Conservation (phyloP, 257 asterid species). For the Cordia subcordata region DNA sequence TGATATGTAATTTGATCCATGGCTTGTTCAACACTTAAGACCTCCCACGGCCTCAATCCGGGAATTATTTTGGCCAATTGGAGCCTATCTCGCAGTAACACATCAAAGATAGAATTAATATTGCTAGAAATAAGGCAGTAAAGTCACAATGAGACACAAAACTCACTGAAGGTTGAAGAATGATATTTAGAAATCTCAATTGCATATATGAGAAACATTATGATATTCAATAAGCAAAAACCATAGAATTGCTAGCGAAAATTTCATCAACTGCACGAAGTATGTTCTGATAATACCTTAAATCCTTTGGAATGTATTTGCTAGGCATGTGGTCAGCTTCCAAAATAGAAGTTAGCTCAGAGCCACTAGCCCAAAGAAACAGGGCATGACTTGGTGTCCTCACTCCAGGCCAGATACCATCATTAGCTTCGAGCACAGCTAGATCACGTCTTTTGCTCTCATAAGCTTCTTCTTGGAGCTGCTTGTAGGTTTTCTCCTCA, state of each 20-base stretch:
- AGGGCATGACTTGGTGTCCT: constrained; percentile 90
- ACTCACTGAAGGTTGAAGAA: too few relatives aligned
- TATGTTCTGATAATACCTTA: constrained; percentile 43
- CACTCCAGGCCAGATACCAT: constrained; percentile 92
- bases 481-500: constrained; percentile 82
- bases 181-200: too few relatives aligned
- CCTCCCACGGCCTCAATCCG: constrained; percentile 98
- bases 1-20: constrained; percentile 86
- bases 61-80: constrained; percentile 64
- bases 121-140: not conserved
- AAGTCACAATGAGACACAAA: too few relatives aligned
- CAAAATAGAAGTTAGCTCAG: constrained; percentile 79
- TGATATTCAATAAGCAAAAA: not conserved
- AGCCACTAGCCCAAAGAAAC: constrained; percentile 97
- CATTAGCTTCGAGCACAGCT: constrained; percentile 84
- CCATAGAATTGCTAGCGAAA: not conserved
- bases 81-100: not conserved
- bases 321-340: constrained; percentile 99
- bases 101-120: not conserved
- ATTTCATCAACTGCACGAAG: not conserved
- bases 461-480: constrained; percentile 84
- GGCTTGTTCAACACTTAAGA: constrained; percentile 90
- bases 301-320: constrained; percentile 77
- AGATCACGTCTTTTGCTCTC: constrained; percentile 83
- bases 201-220: too few relatives aligned